Evolutionary conservation across 192 early-diverging fungal species (phyloP).

Genomic region (Allomyces macrogynus): DNA sequence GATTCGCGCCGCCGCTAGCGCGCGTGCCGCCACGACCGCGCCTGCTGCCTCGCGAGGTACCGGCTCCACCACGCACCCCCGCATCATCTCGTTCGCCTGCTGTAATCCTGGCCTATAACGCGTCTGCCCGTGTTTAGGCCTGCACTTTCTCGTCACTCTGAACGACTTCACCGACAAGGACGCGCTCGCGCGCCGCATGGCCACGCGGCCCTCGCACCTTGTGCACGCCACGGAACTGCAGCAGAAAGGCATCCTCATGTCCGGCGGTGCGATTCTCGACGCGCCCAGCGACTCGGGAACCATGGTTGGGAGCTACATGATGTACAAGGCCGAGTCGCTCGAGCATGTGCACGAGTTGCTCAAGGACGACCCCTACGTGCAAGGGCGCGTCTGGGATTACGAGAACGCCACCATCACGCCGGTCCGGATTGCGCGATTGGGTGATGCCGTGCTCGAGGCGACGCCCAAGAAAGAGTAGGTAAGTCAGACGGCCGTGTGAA

Average conservation of each 20-base stretch:
- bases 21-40: too few species aligned
- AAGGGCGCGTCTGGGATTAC: slow-evolving; percentile 1
- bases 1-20: too few species aligned
- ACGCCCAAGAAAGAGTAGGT: too few species aligned
- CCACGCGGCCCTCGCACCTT: background rate
- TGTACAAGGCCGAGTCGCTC: background rate
- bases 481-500: too few species aligned
- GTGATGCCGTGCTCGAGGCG: background rate
- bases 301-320: too few species aligned
- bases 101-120: too few species aligned
- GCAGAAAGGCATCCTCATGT: background rate
- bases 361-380: slow-evolving; percentile 1
- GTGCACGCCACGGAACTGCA: background rate
- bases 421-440: background rate
- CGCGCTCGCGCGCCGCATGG: slow-evolving; percentile 1
- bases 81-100: too few species aligned
- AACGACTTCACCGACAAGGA: background rate
- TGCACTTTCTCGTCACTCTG: background rate
- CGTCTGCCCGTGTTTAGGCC: too few species aligned
- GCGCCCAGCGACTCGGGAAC: background rate
- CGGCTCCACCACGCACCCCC: too few species aligned
- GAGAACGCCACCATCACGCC: background rate
- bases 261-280: background rate
- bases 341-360: background rate
- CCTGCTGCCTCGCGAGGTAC: too few species aligned